Evolutionary conservation across 176 grass and related monocot species (phyloP), one percentile per base, ranked within the genome.

Genomic region (Rhynchospora tenuis): DNA sequence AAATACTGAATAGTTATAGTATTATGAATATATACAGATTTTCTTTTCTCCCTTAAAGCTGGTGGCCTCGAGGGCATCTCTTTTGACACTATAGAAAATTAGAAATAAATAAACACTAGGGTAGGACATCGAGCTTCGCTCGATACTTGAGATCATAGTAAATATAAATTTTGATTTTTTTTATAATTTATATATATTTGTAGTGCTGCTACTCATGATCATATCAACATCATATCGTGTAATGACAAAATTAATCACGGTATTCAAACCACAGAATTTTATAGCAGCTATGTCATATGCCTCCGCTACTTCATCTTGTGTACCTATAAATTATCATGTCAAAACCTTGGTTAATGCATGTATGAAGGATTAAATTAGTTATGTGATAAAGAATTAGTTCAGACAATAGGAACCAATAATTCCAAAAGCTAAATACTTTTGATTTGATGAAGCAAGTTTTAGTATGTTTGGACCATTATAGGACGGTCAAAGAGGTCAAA

Each of bases 251-350:
- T 99, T 99, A 15, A 93, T 99, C n/a, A 99, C 97, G 0, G 97
- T 93, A 85, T 84, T 96, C 16, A 96, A 85, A 11, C 97, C 91
- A 28, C 97, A 91, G 72, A 99, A 99, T 76, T 96, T 96, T 76
- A 99, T 99, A 12, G 97, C 97, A 27, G 97, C 97, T 71, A 99
- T 85, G 86, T 99, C 97, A 73, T 99, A 99, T 51, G 97, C 97
- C 84, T 99, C 97, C 1, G 97, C 97, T 4, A 93, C 97, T 24
- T 93, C 93, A 88, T 95, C 97, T 86, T 99, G 93, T 12, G 93
- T 91, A 83, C 83, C 97, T 99, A 91, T 64, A 43, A 33, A 33
- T 14, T 56, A 68, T 59, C 9, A 58, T 28, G 8, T 50, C 6
- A 45, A 13, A 58, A 3, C 4, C 22, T 28, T 20, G 16, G 28